These are phyloP conservation scores for Venturia pyrina DNA, from an alignment of 2,329 filamentous ascomycete genomes.

Conservation along the genomic window DNA sequence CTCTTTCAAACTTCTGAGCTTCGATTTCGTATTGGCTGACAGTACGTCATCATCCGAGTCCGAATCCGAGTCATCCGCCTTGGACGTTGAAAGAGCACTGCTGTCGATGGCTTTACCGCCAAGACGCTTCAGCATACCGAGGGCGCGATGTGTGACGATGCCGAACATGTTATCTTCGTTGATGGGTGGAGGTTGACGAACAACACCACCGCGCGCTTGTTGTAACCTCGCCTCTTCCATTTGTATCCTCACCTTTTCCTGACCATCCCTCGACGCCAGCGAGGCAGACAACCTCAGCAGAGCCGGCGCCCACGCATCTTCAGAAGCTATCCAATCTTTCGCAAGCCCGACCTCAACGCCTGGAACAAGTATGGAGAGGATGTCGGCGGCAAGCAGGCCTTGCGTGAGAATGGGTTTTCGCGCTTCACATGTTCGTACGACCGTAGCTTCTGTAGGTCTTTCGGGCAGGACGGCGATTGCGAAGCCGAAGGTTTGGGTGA, in stretches of 20 bases:
- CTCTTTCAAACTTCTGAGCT: constrained; percentile 21
- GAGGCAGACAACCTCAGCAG: constrained; percentile 66
- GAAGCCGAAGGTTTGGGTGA: constrained; percentile 79
- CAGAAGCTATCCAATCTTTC: constrained; percentile 69
- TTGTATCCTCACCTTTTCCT: constrained; percentile 1
- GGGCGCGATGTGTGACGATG: constrained; percentile 33
- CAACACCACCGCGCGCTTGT: not conserved
- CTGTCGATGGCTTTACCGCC: constrained; percentile 32
- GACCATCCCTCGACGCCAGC: constrained; percentile 32
- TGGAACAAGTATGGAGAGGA: constrained; percentile 66
- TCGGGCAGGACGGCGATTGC: constrained; percentile 73
- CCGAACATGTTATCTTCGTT: constrained; percentile 25
- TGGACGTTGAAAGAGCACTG: constrained; percentile 15
- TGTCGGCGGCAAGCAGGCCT: constrained; percentile 81
- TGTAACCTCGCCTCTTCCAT: constrained; percentile 1
- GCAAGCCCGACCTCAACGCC: constrained; percentile 63
- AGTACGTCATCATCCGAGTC: not conserved
- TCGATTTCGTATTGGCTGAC: constrained; percentile 16
- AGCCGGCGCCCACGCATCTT: constrained; percentile 74
- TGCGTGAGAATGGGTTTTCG: constrained; percentile 89
- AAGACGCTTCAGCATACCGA: constrained; percentile 37
- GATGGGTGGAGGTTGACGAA: constrained; percentile 20
- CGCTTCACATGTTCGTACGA: constrained; percentile 60
- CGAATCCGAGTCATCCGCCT: not conserved
- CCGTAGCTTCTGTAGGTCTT: constrained; percentile 33